Percentiles rank a stretch among this genome's conserved stretches.
Evolutionary conservation across 371 early-diverging fungal species (phyloP).

Genomic region (Apophysomyces elegans): DNA sequence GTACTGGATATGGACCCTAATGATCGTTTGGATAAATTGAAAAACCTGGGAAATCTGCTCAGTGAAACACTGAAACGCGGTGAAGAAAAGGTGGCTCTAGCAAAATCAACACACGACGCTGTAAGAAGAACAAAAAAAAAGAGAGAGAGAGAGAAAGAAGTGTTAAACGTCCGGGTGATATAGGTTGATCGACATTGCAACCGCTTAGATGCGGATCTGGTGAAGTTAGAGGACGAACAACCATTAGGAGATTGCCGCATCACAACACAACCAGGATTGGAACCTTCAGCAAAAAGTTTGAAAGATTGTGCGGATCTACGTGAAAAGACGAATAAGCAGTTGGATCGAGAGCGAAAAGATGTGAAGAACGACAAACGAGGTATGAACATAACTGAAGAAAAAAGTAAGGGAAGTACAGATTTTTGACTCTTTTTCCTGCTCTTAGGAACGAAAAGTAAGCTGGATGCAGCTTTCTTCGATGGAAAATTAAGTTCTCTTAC

Average conservation of each 20-base stretch:
- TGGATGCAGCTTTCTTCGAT: background rate
- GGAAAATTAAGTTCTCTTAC: background rate
- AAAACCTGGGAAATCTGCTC: slow-evolving; percentile 61
- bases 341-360: slow-evolving; percentile 44
- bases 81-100: slow-evolving; percentile 91
- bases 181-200: slow-evolving; percentile 53
- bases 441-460: background rate
- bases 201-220: slow-evolving; percentile 50
- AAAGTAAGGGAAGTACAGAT: slow-evolving; percentile 12
- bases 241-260: slow-evolving; percentile 39
- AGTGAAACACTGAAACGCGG: slow-evolving; percentile 82
- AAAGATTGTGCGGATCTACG: slow-evolving; percentile 34
- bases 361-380: slow-evolving; percentile 42
- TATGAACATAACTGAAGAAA: slow-evolving; percentile 12
- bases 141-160: background rate
- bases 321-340: slow-evolving; percentile 31
- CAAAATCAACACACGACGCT: slow-evolving; percentile 90
- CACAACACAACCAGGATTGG: slow-evolving; percentile 41
- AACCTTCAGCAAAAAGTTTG: slow-evolving; percentile 41
- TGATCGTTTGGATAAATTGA: slow-evolving; percentile 63
- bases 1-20: slow-evolving; percentile 52
- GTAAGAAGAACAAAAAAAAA: slow-evolving; percentile 42
- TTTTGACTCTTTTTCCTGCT: background rate
- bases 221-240: slow-evolving; percentile 50
- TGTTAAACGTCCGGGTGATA: background rate